A percentile compares a stretch with the other conserved stretches of the same genome.
Evolutionary conservation across 225 moss, liverwort and hornwort species (phyloP).

Genomic region (Polytrichum formosum): DNA sequence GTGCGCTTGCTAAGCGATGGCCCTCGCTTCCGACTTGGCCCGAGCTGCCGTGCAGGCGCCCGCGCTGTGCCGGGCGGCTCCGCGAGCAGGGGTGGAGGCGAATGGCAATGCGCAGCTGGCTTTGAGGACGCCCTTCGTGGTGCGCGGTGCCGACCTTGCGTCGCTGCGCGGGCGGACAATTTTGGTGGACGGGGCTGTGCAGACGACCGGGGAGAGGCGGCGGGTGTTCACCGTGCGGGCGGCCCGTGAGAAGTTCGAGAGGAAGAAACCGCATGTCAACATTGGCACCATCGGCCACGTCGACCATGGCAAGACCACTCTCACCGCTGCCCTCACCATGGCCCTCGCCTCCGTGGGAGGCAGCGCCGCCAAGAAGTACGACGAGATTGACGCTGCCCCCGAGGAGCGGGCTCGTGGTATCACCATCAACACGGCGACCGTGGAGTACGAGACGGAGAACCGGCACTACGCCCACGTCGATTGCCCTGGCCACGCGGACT

Average conservation of each 20-base stretch:
- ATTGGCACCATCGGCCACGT: conserved; percentile 19
- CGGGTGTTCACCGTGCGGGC: conserved; percentile 3
- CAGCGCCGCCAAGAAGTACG: conserved; percentile 14
- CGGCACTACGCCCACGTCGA: conserved; percentile 71
- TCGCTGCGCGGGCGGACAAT: no score
- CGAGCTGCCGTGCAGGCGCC: no score
- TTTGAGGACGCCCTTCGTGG: no score
- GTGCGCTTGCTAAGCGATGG: no score
- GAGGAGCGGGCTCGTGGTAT: conserved; percentile 69
- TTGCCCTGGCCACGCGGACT: conserved; percentile 72
- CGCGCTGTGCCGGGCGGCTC: no score
- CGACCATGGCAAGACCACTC: conserved; percentile 17
- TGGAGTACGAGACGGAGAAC: conserved; percentile 60
- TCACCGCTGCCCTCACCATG: conserved; percentile 18
- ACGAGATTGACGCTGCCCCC: conserved; percentile 61
- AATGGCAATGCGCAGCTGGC: no score
- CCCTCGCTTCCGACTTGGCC: no score
- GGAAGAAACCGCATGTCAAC: conserved; percentile 16
- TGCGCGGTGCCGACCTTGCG: no score
- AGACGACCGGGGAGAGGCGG: no score
- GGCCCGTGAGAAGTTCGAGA: conserved; percentile 16
- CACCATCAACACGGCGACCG: conserved; percentile 58
- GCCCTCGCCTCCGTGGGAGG: conserved; percentile 12
- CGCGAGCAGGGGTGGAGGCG: no score
- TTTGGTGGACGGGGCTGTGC: no score